phyloP scores from a whole-genome alignment of 176 grass and related monocot species.

The Phoenix dactylifera region DNA sequence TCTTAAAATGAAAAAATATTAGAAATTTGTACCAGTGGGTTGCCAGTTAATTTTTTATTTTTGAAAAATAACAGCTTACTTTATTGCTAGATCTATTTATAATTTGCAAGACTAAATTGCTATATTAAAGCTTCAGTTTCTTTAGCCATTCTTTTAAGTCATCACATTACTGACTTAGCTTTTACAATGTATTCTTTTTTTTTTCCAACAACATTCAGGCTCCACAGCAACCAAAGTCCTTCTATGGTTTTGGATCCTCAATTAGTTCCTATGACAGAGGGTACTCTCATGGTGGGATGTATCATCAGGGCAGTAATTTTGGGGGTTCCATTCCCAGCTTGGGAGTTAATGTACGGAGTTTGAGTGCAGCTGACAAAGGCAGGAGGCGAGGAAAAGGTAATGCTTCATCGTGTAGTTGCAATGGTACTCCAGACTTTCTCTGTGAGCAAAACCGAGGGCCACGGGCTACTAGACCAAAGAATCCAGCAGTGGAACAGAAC shows the following conservation, averaged over 20 bases:
- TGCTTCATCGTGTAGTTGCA: conserved; percentile 51
- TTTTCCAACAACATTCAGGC: too few relatives aligned
- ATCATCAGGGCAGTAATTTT: conserved; percentile 37
- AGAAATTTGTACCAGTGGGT: too few relatives aligned
- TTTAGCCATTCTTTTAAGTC: too few relatives aligned
- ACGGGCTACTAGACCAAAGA: conserved; percentile 64
- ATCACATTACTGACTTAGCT: too few relatives aligned
- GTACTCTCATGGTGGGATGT: conserved; percentile 45
- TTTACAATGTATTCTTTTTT: too few relatives aligned
- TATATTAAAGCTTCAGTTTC: too few relatives aligned
- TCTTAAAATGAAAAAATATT: too few relatives aligned
- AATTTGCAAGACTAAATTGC: too few relatives aligned
- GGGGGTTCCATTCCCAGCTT: conserved; percentile 41
- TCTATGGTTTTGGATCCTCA: conserved; percentile 62
- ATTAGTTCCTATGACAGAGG: conserved; percentile 48
- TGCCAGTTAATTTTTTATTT: too few relatives aligned
- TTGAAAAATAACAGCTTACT: too few relatives aligned
- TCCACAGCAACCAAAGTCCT: conserved; percentile 56
- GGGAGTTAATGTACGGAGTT: conserved; percentile 42
- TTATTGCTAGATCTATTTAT: too few relatives aligned
- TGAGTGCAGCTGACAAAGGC: conserved; percentile 45
- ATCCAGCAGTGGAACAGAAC: conserved; percentile 29
- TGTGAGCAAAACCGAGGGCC: conserved; percentile 90
- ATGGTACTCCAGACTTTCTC: conserved; percentile 74
- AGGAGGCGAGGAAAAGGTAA: conserved; percentile 60